These are phyloP conservation scores for Rhizoctonia solani DNA, from an alignment of 1,284 basidiomycete genomes.

Conservation along the genomic window DNA sequence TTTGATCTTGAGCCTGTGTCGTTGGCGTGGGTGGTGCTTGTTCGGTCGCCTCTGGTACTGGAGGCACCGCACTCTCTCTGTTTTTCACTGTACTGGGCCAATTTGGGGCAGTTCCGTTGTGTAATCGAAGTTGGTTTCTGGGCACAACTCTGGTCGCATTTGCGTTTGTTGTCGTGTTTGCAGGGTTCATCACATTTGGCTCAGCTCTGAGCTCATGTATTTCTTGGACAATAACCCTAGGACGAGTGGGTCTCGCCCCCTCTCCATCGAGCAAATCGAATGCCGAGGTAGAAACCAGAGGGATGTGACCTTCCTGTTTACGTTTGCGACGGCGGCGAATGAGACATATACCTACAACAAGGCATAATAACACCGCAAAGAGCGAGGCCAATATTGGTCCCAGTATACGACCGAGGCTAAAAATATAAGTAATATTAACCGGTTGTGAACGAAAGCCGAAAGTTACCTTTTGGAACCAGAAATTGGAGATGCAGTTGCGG, in stretches of 20 bases:
- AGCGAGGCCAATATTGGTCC: background rate
- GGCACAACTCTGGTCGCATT: background rate
- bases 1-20: background rate
- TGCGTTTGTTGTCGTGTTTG: background rate
- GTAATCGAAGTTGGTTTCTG: background rate
- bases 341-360: background rate
- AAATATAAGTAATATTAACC: no score
- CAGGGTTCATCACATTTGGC: no score
- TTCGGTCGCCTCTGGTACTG: background rate
- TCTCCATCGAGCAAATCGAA: conserved; percentile 15
- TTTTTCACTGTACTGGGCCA: background rate
- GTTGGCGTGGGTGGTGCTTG: background rate
- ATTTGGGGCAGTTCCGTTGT: background rate
- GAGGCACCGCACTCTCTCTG: background rate
- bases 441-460: no score
- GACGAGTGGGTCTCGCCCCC: no score
- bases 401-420: background rate
- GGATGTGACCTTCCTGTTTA: background rate
- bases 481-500: background rate
- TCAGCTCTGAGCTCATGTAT: no score
- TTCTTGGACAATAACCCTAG: no score
- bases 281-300: background rate
- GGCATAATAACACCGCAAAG: background rate
- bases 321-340: background rate
- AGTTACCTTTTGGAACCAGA: no score